Base-by-base conservation (phyloP, 768 basidiomycete species). In the Pholiota microspora region DNA sequence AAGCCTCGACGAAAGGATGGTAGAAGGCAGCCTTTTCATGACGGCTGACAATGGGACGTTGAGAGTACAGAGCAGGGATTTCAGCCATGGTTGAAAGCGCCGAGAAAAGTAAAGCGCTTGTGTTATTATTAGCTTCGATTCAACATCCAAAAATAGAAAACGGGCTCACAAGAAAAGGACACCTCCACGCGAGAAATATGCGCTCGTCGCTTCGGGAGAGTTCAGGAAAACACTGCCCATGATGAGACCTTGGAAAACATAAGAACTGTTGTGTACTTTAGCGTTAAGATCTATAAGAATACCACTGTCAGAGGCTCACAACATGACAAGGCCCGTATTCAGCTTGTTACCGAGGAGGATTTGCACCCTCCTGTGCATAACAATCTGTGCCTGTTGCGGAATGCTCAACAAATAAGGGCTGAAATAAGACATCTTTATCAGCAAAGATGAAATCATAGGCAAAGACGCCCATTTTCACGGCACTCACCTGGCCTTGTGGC, bases 171-270 rank as follows among this genome's bases (percentile, higher is more conserved):
- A 89, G 78, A 88, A 92, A 16, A 93, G 72, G 21, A 87, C 76
- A 70, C 89, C 85, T 35, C 88, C 89, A 16, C 90, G 81, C n/a
- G 86, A 84, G 74, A 88, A 91, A 64, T 80, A 86, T 9, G 81
- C 82, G 12, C 73, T 67, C 0, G 89, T 88, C 7, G 72, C 70
- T 13, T 80, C 71, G 0, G 80, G 73, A 29, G 84, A 69, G 7
- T 77, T 72, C 54, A 82, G 73, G 74, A 88, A 92, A 25, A 88
- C 78, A 0, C 82, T 83, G 24, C 88, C 88, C 48, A 86, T 76
- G 59, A 79, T 76, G 7, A 77, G 53, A 24, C 69, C 73, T 59
- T 80, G 77, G 58, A 84, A 71, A 27, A 83, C 60, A 64, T 82
- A 85, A 8, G 78, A 73, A 35, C 84, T 85, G 42, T 15, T 7